A percentile compares a stretch with the other conserved stretches of the same genome.
phyloP scores from a whole-genome alignment of 441 rosid genomes.

The Erodium chrysanthum region DNA sequence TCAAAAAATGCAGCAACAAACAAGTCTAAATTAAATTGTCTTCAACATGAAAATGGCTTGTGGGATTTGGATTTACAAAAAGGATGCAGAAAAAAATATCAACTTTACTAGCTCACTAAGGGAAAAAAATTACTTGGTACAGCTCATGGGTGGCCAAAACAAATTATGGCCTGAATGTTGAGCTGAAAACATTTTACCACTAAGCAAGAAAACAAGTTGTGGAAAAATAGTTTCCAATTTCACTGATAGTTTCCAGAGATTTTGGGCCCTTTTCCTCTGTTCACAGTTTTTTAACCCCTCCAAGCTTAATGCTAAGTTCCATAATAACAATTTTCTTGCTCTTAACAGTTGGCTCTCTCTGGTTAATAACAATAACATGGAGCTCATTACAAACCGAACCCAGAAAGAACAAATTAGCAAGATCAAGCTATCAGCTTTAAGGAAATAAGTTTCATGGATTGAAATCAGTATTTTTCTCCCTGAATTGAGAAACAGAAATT shows the following conservation, averaged over 20 bases:
- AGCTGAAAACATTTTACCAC: neutral
- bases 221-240: neutral
- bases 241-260: neutral
- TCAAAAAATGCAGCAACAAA: constrained; percentile 21
- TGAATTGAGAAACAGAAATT: neutral
- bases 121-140: neutral
- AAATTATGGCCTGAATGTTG: neutral
- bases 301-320: neutral
- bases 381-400: neutral
- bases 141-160: neutral
- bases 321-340: neutral
- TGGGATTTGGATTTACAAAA: neutral
- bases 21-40: neutral
- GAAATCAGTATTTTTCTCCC: neutral
- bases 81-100: neutral
- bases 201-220: neutral
- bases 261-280: neutral
- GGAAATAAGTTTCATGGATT: neutral
- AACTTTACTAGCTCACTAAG: neutral
- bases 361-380: neutral
- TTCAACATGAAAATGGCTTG: neutral
- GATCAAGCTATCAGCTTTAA: neutral
- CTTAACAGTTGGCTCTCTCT: neutral
- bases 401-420: neutral
- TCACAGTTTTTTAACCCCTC: neutral